phyloP scores from a whole-genome alignment of 2,329 filamentous ascomycete genomes.

The Plectosphaerella cucumerina region DNA sequence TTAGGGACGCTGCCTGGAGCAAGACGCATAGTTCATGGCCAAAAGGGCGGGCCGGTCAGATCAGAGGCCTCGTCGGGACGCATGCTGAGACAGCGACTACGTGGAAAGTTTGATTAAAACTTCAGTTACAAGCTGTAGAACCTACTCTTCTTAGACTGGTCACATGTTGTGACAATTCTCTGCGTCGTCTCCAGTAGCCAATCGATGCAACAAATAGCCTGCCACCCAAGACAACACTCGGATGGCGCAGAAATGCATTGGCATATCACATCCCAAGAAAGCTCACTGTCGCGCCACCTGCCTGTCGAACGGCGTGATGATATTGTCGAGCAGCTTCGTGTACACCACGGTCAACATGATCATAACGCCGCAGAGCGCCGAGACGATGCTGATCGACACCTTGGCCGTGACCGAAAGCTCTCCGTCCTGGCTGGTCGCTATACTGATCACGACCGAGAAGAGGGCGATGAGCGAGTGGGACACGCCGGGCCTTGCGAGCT shows the following conservation, averaged over 20 bases:
- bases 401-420: too few species aligned
- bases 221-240: background rate
- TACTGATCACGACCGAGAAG: background rate
- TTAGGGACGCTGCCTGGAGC: conserved; percentile 41
- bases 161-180: too few species aligned
- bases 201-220: background rate
- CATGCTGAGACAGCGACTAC: background rate
- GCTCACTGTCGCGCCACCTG: background rate
- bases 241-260: too few species aligned
- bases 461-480: background rate
- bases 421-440: too few species aligned
- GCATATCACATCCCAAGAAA: too few species aligned
- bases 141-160: conserved; percentile 28
- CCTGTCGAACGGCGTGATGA: background rate
- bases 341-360: background rate
- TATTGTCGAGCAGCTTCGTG: background rate
- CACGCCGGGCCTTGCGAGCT: background rate
- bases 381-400: too few species aligned
- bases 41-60: conserved; percentile 33
- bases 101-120: background rate
- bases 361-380: too few species aligned
- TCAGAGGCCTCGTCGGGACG: background rate
- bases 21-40: conserved; percentile 55
- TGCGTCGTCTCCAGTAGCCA: too few species aligned
- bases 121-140: background rate